These are phyloP conservation scores for Blastobotrys mokoenaii DNA, from an alignment of 805 yeast genomes.

Conservation along the genomic window DNA sequence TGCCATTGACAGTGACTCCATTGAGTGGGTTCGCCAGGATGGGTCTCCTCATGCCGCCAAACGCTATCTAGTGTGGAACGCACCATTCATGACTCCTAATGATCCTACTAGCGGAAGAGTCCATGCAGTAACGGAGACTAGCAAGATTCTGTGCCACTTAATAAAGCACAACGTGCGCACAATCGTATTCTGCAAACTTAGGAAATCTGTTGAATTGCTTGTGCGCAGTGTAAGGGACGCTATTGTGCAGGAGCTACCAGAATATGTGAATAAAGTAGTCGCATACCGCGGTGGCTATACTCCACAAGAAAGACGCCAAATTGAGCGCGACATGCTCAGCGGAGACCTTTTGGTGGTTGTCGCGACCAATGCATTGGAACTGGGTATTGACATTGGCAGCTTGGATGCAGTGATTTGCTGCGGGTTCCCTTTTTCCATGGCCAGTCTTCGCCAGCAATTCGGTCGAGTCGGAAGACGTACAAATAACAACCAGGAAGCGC, in stretches of 20 bases:
- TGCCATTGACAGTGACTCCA: conserved; percentile 36
- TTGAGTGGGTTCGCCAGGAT: conserved; percentile 51
- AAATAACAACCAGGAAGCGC: conserved; percentile 52
- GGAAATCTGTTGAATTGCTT: conserved; percentile 77
- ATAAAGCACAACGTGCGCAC: conserved; percentile 61
- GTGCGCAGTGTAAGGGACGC: conserved; percentile 71
- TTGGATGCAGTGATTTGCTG: conserved; percentile 86
- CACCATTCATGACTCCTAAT: conserved; percentile 55
- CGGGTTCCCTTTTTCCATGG: conserved; percentile 84
- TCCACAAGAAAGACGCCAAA: conserved; percentile 72
- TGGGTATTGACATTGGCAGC: conserved; percentile 92
- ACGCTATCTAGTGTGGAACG: conserved; percentile 74
- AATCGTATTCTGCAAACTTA: conserved; percentile 82
- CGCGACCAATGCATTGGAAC: conserved; percentile 90
- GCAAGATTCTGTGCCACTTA: conserved; percentile 60
- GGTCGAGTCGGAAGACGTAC: conserved; percentile 91
- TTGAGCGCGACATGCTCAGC: conserved; percentile 83
- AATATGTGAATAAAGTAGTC: conserved; percentile 44
- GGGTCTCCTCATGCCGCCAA: conserved; percentile 86
- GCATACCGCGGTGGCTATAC: conserved; percentile 95
- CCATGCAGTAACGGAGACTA: conserved; percentile 67
- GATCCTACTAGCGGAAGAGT: conserved; percentile 57
- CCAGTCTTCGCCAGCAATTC: conserved; percentile 89
- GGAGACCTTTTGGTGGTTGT: conserved; percentile 81
- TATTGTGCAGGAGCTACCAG: conserved; percentile 7